Conservation (phyloP, 192 early-diverging fungal species). For the Linnemannia elongata region DNA sequence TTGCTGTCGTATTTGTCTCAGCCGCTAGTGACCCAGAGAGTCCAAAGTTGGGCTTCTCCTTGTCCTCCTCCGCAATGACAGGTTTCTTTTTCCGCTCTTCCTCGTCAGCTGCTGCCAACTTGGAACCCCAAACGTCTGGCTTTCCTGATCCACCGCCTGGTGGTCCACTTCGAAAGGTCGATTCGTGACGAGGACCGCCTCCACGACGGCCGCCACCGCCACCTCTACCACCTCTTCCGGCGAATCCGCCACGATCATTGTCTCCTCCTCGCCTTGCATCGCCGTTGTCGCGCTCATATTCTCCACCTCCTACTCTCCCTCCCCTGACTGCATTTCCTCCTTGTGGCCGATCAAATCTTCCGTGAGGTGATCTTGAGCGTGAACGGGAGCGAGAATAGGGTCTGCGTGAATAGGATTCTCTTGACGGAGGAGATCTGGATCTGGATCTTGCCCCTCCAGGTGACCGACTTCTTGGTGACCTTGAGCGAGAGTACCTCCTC, state of each 20-base stretch:
- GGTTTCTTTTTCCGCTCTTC: slow-evolving; percentile 49
- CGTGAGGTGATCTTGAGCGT: slow-evolving; percentile 32
- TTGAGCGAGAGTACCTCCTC: slow-evolving; percentile 19
- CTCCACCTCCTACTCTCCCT: background rate
- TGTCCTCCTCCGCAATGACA: slow-evolving; percentile 56
- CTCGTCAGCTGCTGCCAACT: slow-evolving; percentile 47
- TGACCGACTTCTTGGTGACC: slow-evolving; percentile 11
- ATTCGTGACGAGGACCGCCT: slow-evolving; percentile 45
- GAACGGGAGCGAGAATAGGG: slow-evolving; percentile 16
- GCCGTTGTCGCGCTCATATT: slow-evolving; percentile 7
- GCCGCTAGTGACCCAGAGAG: slow-evolving; percentile 90
- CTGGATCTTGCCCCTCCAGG: slow-evolving; percentile 5
- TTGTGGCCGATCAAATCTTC: slow-evolving; percentile 1
- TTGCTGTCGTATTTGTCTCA: slow-evolving; percentile 86
- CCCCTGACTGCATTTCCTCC: slow-evolving; percentile 2
- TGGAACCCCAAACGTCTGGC: slow-evolving; percentile 57
- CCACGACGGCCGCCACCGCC: slow-evolving; percentile 27
- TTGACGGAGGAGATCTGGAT: background rate
- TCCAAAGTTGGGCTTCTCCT: slow-evolving; percentile 86
- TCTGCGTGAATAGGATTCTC: slow-evolving; percentile 8
- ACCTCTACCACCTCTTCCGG: slow-evolving; percentile 19
- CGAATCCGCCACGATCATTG: background rate
- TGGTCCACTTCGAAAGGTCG: slow-evolving; percentile 29
- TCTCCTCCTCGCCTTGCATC: background rate
- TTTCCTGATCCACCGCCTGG: slow-evolving; percentile 21